phyloP scores from a whole-genome alignment of 495 filamentous ascomycete genomes.

The Hypoxylon fragiforme region DNA sequence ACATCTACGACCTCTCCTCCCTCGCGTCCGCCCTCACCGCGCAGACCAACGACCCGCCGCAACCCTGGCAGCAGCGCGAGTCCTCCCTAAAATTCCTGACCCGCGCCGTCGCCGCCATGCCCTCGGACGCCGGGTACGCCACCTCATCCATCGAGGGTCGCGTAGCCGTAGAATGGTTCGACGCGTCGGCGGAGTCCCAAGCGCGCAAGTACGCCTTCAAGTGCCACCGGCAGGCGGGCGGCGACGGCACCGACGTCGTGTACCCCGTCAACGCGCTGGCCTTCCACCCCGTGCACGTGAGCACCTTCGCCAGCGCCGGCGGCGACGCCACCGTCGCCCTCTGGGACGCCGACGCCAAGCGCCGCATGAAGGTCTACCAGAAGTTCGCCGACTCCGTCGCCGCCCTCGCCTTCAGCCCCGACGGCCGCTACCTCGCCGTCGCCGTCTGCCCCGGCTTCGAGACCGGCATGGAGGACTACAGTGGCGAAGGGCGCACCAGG shows the following conservation, averaged over 20 bases:
- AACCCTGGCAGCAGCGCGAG: constrained; percentile 89
- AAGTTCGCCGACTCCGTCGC: constrained; percentile 77
- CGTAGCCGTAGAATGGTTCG: constrained; percentile 97
- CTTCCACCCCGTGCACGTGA: constrained; percentile 85
- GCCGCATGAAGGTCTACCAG: constrained; percentile 88
- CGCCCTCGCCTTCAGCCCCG: constrained; percentile 71
- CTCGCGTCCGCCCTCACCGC: constrained; percentile 60
- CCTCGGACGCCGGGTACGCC: constrained; percentile 89
- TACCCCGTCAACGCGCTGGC: constrained; percentile 93
- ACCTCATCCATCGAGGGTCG: constrained; percentile 87
- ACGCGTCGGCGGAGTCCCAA: constrained; percentile 79
- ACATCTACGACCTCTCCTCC: constrained; percentile 87
- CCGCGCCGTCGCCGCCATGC: constrained; percentile 93
- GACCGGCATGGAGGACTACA: constrained; percentile 79
- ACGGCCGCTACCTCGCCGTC: constrained; percentile 83
- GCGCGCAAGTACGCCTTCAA: constrained; percentile 97
- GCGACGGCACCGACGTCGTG: constrained; percentile 82
- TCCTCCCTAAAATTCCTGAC: constrained; percentile 95
- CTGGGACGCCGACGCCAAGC: constrained; percentile 92
- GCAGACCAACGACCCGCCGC: constrained; percentile 50
- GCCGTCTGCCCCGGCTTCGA: constrained; percentile 90
- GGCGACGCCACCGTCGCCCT: constrained; percentile 93
- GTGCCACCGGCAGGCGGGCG: constrained; percentile 74
- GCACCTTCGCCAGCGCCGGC: constrained; percentile 87
- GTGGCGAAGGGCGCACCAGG: constrained; percentile 68